These are phyloP conservation scores for Phialophora verrucosa DNA, from an alignment of 2,329 filamentous ascomycete species.

Conservation along the genomic window DNA sequence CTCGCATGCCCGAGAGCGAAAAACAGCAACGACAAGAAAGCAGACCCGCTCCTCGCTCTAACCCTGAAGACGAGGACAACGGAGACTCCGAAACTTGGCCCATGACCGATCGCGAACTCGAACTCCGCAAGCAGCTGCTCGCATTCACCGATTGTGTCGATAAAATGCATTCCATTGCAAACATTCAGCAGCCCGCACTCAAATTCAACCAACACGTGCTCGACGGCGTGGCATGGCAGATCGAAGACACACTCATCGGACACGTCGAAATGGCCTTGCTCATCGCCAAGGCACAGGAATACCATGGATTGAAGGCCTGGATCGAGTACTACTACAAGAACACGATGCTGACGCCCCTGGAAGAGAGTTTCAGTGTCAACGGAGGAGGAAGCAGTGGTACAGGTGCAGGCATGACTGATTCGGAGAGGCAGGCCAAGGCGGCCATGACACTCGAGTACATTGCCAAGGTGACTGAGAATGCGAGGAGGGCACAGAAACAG, in stretches of 20 bases:
- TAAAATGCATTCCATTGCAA: slow-evolving; percentile 14
- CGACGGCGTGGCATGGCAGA: slow-evolving; percentile 24
- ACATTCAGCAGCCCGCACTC: neutral
- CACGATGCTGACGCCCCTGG: slow-evolving; percentile 8
- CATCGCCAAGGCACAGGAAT: slow-evolving; percentile 30
- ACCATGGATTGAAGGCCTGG: slow-evolving; percentile 30
- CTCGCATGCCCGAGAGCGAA: neutral
- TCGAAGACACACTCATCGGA: slow-evolving; percentile 28
- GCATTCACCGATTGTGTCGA: slow-evolving; percentile 25
- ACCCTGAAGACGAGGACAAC: neutral
- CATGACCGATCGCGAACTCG: slow-evolving; percentile 21
- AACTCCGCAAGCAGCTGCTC: slow-evolving; percentile 22
- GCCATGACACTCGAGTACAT: neutral
- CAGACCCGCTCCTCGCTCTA: neutral
- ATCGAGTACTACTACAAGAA: slow-evolving; percentile 23
- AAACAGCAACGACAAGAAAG: neutral
- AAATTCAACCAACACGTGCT: slow-evolving; percentile 16
- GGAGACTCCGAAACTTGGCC: slow-evolving; percentile 1
- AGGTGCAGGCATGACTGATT: neutral
- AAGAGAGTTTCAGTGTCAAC: slow-evolving; percentile 10
- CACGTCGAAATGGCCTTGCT: slow-evolving; percentile 31
- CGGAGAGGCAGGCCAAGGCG: neutral
- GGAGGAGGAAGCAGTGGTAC: neutral
- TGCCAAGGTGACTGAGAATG: neutral
- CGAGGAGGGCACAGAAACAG: neutral